Percentiles rank a stretch among this genome's conserved stretches.
Evolutionary conservation across 257 asterid genomes (phyloP).

Genomic region (Schizonepeta tenuifolia): DNA sequence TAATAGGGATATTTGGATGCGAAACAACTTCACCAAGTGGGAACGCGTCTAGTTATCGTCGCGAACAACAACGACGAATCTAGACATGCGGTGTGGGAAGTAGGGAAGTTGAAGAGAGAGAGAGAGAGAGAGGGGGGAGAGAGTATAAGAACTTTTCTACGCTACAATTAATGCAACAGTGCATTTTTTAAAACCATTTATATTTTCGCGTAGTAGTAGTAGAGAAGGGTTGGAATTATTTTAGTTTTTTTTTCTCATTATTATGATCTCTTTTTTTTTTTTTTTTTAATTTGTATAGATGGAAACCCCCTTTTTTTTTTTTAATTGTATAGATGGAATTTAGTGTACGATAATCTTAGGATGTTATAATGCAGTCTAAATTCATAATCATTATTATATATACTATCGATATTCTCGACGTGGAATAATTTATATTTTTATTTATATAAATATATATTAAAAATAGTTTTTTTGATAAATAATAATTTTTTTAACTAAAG

Average conservation of each 20-base stretch:
- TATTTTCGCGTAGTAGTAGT: no score
- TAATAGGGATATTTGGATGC: neutral
- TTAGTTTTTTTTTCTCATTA: no score
- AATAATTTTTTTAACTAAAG: no score
- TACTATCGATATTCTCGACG: no score
- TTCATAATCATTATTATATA: no score
- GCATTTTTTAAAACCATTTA: neutral
- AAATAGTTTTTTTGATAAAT: no score
- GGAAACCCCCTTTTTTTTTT: neutral
- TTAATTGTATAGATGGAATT: neutral
- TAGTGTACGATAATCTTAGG: neutral
- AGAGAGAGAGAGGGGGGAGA: neutral
- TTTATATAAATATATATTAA: no score
- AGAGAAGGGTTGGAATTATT: no score
- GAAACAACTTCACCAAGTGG: neutral
- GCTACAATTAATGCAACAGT: conserved; percentile 9
- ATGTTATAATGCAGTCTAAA: neutral
- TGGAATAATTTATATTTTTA: no score
- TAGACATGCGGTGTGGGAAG: conserved; percentile 13
- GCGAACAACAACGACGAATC: neutral
- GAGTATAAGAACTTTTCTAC: neutral
- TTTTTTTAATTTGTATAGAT: neutral
- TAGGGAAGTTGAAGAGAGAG: neutral
- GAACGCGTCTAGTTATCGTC: neutral
- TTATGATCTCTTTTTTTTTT: no score